Base-by-base conservation (phyloP, 192 early-diverging fungal species). In the Coemansia reversa region DNA sequence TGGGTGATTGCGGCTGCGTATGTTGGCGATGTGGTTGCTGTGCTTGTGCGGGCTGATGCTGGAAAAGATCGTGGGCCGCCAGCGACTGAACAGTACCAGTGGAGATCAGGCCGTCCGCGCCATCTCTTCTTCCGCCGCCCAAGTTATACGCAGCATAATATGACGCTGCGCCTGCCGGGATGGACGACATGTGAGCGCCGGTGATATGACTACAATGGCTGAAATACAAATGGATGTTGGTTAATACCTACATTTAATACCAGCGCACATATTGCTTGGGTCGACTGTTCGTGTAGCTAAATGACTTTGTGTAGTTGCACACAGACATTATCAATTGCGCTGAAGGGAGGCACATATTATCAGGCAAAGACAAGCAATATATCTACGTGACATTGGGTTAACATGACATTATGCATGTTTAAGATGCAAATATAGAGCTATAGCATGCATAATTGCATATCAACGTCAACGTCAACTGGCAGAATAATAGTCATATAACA, bases 141-240 rank as follows among this genome's bases (percentile, higher is more conserved):
- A 79, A 39, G 22, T 58, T 67, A 50, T 79, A 79, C 4, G 76
- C 48, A 25, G 70, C 63, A 42, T 79, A 79, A 58, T 73, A 79
- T 11, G 67, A 69, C 12, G 67, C 67, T 0, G 76, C 70, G 29
- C 70, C 76, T 14, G 76, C 55, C 25, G 76, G 57, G 27, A 79
- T 79, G 5, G 76, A 62, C 22, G 63, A 59, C 76, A 79, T 79
- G 64, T 68, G 70, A 35, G 66, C 70, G 12, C 67, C 66, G 9
- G 70, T 70, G 20, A 79, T 73, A 59, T 72, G 63, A 59, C 76
- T 73, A 79, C 70, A 79, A 62, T 59, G 52, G 24, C 7, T 51
- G 39, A 33, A 2, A 45, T 9, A 45, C 14, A 45, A 45, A 14
- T 16, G 1, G 39, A 4, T 16, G 39, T 16, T 45, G 12, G 14